phyloP scores from a whole-genome alignment of 2,329 filamentous ascomycete species.

The Pestalotiopsis sp. region DNA sequence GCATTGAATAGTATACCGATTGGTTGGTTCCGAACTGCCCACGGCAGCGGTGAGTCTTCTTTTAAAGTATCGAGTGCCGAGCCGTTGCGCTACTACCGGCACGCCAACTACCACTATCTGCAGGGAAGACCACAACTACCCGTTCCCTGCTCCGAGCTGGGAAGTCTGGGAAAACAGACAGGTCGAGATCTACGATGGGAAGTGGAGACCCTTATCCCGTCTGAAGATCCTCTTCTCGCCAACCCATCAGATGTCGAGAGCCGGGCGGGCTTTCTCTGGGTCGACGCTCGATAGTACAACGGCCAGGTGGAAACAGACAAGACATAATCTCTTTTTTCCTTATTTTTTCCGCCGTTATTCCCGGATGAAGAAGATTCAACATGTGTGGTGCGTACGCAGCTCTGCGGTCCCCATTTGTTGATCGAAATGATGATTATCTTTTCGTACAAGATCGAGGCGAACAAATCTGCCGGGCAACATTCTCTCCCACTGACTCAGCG shows the following conservation, averaged over 20 bases:
- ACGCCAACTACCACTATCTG: not conserved
- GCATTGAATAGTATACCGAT: not conserved
- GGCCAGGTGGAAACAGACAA: not conserved
- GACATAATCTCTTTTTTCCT: not conserved
- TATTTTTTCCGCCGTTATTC: not conserved
- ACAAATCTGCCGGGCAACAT: no score
- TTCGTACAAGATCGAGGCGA: not conserved
- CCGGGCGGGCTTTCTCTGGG: not conserved
- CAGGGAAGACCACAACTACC: not conserved
- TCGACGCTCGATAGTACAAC: not conserved
- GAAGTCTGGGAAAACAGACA: not conserved
- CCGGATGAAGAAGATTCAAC: not conserved
- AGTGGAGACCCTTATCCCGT: not conserved
- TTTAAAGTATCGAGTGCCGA: not conserved
- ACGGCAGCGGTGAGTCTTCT: not conserved
- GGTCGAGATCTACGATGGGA: not conserved
- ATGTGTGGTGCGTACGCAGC: not conserved
- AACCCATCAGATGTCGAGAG: not conserved
- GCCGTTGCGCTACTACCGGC: not conserved
- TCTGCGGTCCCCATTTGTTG: not conserved
- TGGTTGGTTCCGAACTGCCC: not conserved
- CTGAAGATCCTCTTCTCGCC: not conserved
- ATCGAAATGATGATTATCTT: not conserved
- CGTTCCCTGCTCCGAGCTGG: not conserved
- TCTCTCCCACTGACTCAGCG: no score